These are phyloP conservation scores for Fusarium dimerum DNA, from an alignment of 2,329 filamentous ascomycete species.

Conservation along the genomic window DNA sequence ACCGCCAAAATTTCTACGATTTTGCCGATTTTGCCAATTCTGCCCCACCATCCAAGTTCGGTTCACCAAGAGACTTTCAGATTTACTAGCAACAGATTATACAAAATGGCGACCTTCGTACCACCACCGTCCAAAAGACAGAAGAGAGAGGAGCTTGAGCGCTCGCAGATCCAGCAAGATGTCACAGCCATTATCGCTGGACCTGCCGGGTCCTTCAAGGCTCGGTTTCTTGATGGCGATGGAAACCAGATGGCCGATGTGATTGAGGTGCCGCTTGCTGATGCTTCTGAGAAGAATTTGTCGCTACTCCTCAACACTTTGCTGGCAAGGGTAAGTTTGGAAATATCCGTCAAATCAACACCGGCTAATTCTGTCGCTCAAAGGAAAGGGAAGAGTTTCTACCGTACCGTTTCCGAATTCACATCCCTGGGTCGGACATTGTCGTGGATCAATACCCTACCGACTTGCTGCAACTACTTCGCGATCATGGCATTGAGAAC, in stretches of 20 bases:
- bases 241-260: constrained; percentile 70
- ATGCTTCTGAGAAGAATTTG: constrained; percentile 86
- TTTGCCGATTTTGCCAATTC: constrained; percentile 27
- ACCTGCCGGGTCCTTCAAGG: constrained; percentile 74
- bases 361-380: constrained; percentile 4
- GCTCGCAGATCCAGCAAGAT: constrained; percentile 74
- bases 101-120: constrained; percentile 72
- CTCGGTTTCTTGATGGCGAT: constrained; percentile 85
- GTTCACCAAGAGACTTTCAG: constrained; percentile 10
- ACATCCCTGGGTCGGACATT: constrained; percentile 54
- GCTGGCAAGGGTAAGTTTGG: constrained; percentile 64
- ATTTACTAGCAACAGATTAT: constrained; percentile 5
- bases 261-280: constrained; percentile 74
- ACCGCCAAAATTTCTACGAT: constrained; percentile 33
- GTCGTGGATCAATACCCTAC: constrained; percentile 58
- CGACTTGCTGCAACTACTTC: constrained; percentile 56
- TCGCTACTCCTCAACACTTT: constrained; percentile 85
- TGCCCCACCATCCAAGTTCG: constrained; percentile 29
- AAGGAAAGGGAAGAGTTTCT: constrained; percentile 59
- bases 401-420: constrained; percentile 63
- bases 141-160: constrained; percentile 71
- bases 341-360: too few relatives aligned
- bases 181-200: constrained; percentile 63
- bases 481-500: constrained; percentile 57
- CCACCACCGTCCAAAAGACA: constrained; percentile 91